Percentiles rank a stretch among this genome's conserved stretches.
phyloP scores from a whole-genome alignment of 768 basidiomycete genomes.

The Calvatia gigantea region DNA sequence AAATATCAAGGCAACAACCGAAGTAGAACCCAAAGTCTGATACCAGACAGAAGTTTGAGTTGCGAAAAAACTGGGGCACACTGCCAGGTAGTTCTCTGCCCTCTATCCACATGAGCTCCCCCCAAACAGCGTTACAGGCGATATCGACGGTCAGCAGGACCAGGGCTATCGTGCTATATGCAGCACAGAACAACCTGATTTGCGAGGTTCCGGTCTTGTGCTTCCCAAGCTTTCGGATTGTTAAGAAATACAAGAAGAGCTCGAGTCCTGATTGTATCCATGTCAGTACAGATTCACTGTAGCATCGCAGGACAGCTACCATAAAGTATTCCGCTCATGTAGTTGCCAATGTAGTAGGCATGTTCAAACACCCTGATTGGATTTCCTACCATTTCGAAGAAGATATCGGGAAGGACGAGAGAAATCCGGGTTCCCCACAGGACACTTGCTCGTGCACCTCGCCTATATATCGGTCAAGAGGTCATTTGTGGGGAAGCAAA shows the following conservation, averaged over 20 bases:
- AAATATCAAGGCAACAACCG: conserved; percentile 26
- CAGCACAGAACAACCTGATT: conserved; percentile 22
- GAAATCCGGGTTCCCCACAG: neutral
- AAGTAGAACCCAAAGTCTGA: conserved; percentile 26
- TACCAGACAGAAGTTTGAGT: conserved; percentile 27
- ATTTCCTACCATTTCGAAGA: conserved; percentile 1
- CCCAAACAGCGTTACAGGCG: conserved; percentile 28
- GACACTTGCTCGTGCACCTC: neutral
- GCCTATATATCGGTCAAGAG: neutral
- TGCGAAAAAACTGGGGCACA: conserved; percentile 23
- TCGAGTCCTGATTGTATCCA: conserved; percentile 21
- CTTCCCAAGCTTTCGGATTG: conserved; percentile 16
- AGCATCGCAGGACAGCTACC: conserved; percentile 14
- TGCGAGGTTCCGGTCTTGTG: neutral
- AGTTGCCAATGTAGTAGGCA: conserved; percentile 27
- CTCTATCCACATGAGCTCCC: conserved; percentile 30
- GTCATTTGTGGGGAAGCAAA: neutral
- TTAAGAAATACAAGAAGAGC: conserved; percentile 25
- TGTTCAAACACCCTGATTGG: conserved; percentile 23
- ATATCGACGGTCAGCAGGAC: conserved; percentile 26
- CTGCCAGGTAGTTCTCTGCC: conserved; percentile 22
- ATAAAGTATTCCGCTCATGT: conserved; percentile 29
- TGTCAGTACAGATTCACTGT: neutral
- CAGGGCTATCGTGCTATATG: conserved; percentile 25
- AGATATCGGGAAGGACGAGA: neutral